Evolutionary conservation across 805 yeast genomes (phyloP), one percentile per base, ranked within the genome.

Genomic region (Candida piceae): DNA sequence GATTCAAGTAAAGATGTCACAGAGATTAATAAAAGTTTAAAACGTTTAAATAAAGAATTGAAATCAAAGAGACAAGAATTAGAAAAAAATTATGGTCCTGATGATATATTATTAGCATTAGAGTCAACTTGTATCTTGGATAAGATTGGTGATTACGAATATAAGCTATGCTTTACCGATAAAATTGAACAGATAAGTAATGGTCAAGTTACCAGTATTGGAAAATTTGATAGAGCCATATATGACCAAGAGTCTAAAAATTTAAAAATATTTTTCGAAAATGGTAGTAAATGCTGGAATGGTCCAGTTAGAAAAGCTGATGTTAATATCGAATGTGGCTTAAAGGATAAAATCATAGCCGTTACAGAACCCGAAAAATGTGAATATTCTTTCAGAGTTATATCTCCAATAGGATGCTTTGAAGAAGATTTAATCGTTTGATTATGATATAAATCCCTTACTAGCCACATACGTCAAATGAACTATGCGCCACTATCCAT

Each of bases 341-440:
- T 68, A 2, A 60, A 64, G 3, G 64, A 72, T 32, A 65, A 69
- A 38, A 57, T 87, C 17, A 38, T 81, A n/a, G 57, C 76, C 4
- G 95, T 90, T 8, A 67, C 80, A 29, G 98, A 93, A 61, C 90
- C 93, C 2, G 94, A 89, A 47, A 86, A 82, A 56, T 93, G 98
- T 62, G 80, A 74, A 42, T 93, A 93, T 55, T 58, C 60, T 33
- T 68, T 89, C 45, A 64, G 58, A 38, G 49, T 72, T n/a, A 49
- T 48, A 22, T 63, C 71, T 16, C 78, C 79, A 5, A 47, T 71
- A 29, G 77, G 62, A 2, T 76, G 81, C 45, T 43, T 49, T 33
- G 45, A 46, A 25, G 35, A 44, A 21, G 42, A 49, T 20, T 19
- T 50, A 17, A 16, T 46, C 8, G 23, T 23, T 13, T 20, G 26